Base-by-base conservation (phyloP, 441 rosid species). In the Adansonia gregorii region DNA sequence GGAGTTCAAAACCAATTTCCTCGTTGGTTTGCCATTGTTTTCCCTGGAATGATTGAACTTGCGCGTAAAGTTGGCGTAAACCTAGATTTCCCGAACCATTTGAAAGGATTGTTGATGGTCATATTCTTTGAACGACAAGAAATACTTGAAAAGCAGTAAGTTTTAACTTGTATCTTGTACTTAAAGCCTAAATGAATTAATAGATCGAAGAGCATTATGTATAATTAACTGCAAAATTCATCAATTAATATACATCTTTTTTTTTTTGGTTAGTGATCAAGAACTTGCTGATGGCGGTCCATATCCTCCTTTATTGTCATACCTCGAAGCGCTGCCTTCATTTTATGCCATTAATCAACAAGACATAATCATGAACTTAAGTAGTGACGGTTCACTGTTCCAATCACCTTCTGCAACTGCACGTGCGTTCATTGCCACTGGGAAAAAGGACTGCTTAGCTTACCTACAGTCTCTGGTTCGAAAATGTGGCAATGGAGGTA, bases 381-480 rank as follows among this genome's bases (percentile, higher is more conserved):
- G 77, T 22, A 22, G 0, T 3, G 86, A 85, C 51, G 94, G 97
- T n/a, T 88, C 91, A 1, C 67, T 89, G 59, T 90, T 78, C 84
- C 88, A 86, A n/a, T 90, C 97, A 8, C 94, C 97, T 11, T 85
- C 97, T 2, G 89, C 97, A 49, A 90, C 93, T 39, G 92, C 94
- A 12, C 35, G 82, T 31, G 93, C 87, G 0, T 92, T 85, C 77
- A 85, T 92, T 83, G 83, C 83, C 8, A 86, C 97, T 0, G 85
- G 86, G 35, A 88, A 90, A 46, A 19, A 39, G 17, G 76, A 79
- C 1, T 85, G 87, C 75, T 82, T 89, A 43, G 61, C 75, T 48
- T 89, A 89, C 76, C 86, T 92, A 3, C 85, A 82, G 71, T 77
- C 86, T 77, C 82, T 92, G 1, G 83, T 77, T 48, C 76, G 81